These are phyloP conservation scores for Candida saitoana DNA, from an alignment of 805 yeast genomes.

Conservation along the genomic window DNA sequence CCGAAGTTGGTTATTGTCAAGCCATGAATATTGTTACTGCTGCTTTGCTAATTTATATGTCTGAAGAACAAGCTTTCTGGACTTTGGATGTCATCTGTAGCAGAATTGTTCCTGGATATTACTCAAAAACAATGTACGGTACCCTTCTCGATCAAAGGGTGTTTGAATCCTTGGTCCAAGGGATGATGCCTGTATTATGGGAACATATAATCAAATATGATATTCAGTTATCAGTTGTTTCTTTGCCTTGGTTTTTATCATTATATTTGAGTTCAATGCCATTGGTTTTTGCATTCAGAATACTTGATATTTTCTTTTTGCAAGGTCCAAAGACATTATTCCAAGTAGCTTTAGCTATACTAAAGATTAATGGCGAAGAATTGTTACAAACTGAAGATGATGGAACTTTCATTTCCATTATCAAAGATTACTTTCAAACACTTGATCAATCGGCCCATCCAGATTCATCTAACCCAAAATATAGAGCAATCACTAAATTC, in stretches of 20 bases:
- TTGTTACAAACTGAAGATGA: conserved; percentile 80
- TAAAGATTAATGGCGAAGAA: conserved; percentile 83
- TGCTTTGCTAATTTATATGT: conserved; percentile 73
- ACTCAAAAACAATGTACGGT: conserved; percentile 96
- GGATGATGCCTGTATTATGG: conserved; percentile 85
- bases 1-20: conserved; percentile 96
- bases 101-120: conserved; percentile 87
- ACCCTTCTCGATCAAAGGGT: conserved; percentile 91
- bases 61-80: conserved; percentile 98
- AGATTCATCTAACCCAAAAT: conserved; percentile 57
- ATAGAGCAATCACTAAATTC: conserved; percentile 70
- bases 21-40: conserved; percentile 96
- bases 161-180: conserved; percentile 83
- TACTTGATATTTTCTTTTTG: conserved; percentile 82
- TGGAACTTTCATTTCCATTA: conserved; percentile 81
- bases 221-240: conserved; percentile 87
- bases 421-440: conserved; percentile 75
- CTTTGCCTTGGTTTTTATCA: conserved; percentile 94
- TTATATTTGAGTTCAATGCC: conserved; percentile 92
- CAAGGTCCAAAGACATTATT: conserved; percentile 88
- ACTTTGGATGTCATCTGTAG: conserved; percentile 77
- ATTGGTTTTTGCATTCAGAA: conserved; percentile 83
- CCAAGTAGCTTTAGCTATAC: conserved; percentile 89
- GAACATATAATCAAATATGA: conserved; percentile 74
- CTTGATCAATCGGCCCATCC: conserved; percentile 81